Evolutionary conservation across 1,139 yeast species (phyloP).

Genomic region (Yamadazyma conglobata): DNA sequence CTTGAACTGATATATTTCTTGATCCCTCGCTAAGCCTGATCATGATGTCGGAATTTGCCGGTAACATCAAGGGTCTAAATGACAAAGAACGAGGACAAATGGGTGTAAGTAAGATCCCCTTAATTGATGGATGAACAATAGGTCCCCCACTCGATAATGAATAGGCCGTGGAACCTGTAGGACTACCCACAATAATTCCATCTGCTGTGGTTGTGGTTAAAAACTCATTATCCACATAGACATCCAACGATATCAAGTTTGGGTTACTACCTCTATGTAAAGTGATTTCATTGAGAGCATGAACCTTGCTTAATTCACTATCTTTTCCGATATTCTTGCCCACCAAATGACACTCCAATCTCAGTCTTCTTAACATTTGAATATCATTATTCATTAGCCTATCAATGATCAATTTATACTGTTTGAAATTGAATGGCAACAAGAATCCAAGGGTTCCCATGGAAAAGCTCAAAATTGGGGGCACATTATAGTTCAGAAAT

Average conservation of each 20-base stretch:
- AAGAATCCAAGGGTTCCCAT: constrained; percentile 90
- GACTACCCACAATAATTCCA: constrained; percentile 81
- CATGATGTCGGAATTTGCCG: constrained; percentile 66
- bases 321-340: constrained; percentile 19
- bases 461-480: constrained; percentile 87
- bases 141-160: constrained; percentile 89
- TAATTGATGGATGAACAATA: constrained; percentile 84
- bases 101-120: constrained; percentile 80
- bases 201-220: constrained; percentile 90
- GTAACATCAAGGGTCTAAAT: constrained; percentile 81
- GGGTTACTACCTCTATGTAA: constrained; percentile 89
- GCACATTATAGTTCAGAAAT: constrained; percentile 69
- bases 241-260: constrained; percentile 77
- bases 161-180: constrained; percentile 95
- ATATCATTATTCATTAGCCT: constrained; percentile 59
- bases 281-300: constrained; percentile 90
- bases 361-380: constrained; percentile 67
- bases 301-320: constrained; percentile 25
- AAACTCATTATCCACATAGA: constrained; percentile 74
- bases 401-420: constrained; percentile 57
- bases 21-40: constrained; percentile 56
- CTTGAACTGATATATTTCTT: constrained; percentile 43
- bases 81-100: constrained; percentile 87
- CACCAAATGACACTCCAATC: constrained; percentile 75
- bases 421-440: constrained; percentile 76